Conservation (phyloP, 352 stramenopile species). For the Pythium phragmitis region DNA sequence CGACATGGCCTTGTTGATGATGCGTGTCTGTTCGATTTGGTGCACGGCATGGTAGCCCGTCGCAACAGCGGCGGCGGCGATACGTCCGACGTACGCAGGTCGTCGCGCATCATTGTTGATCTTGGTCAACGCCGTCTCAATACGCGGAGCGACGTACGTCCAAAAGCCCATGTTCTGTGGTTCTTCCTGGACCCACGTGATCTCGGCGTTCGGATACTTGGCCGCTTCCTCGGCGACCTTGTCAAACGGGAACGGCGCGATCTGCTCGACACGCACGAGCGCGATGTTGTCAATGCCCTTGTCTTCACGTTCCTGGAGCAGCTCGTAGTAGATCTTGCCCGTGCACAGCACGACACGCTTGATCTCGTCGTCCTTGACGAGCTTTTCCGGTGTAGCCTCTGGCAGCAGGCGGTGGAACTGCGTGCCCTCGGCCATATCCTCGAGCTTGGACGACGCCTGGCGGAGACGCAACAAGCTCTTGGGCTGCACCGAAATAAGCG, state of each 20-base stretch:
- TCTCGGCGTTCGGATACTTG: slow-evolving; percentile 94
- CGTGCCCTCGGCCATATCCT: slow-evolving; percentile 59
- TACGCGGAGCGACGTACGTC: slow-evolving; percentile 91
- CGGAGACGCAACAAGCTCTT: slow-evolving; percentile 85
- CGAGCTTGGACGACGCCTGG: slow-evolving; percentile 73
- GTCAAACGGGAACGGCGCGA: slow-evolving; percentile 97
- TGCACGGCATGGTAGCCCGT: slow-evolving; percentile 96
- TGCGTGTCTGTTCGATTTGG: slow-evolving; percentile 91
- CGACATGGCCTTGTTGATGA: slow-evolving; percentile 86
- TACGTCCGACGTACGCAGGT: slow-evolving; percentile 92
- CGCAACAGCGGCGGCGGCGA: slow-evolving; percentile 91
- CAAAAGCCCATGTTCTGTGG: slow-evolving; percentile 99
- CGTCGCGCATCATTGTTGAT: slow-evolving; percentile 88
- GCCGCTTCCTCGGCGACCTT: slow-evolving; percentile 87
- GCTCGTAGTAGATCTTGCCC: slow-evolving; percentile 84
- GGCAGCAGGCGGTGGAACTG: slow-evolving; percentile 68
- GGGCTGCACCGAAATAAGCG: slow-evolving; percentile 73
- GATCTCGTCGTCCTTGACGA: slow-evolving; percentile 61
- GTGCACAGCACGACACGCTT: slow-evolving; percentile 53
- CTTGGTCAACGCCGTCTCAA: slow-evolving; percentile 94
- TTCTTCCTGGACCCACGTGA: slow-evolving; percentile 98
- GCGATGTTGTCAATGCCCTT: slow-evolving; percentile 54
- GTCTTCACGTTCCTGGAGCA: slow-evolving; percentile 77
- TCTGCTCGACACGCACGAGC: slow-evolving; percentile 79
- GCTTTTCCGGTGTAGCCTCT: slow-evolving; percentile 51